Evolutionary conservation across 176 grass and related monocot species (phyloP).

Genomic region (bread wheat (Triticum aestivum)): IWGSC_CS_RefSeq_v2.1 NC_057813.1:687306737-687307236

Average conservation of each 20-base stretch:
- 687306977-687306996: not conserved
- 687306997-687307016: constrained; percentile 7
- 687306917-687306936: constrained; percentile 98
- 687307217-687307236: constrained; percentile 68
- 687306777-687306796: constrained; percentile 11
- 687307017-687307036: not conserved
- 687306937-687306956: constrained; percentile 47
- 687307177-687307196: constrained; percentile 96
- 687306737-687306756: not conserved
- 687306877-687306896: constrained; percentile 73
- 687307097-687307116: constrained; percentile 1
- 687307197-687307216: constrained; percentile 56
- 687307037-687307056: not conserved
- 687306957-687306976: constrained; percentile 3
- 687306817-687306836: not conserved
- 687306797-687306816: not conserved
- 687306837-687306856: not conserved
- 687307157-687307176: constrained; percentile 38
- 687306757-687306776: not conserved
- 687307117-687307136: not conserved
- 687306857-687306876: not conserved
- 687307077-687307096: not conserved
- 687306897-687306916: constrained; percentile 93
- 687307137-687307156: not conserved
- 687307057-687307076: constrained; percentile 2